A percentile compares a stretch with the other conserved stretches of the same genome.
Evolutionary conservation across 495 filamentous ascomycete genomes (phyloP).

Genomic region (Penicillium turbatum): DNA sequence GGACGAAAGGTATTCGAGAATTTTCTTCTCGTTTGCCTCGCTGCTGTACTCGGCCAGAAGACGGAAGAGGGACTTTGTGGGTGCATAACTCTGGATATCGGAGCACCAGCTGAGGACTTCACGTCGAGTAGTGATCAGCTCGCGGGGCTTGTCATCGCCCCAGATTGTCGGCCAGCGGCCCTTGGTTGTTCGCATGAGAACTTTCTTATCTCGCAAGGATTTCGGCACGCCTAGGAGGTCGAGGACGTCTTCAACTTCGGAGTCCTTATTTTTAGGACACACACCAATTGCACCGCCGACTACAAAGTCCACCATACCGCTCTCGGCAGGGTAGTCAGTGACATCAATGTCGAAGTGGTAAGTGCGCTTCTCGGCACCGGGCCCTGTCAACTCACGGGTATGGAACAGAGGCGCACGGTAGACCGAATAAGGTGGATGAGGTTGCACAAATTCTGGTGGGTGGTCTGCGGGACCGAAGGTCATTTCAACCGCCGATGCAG

Average conservation of each 20-base stretch:
- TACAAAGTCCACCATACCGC: constrained; percentile 82
- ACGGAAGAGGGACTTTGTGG: constrained; percentile 82
- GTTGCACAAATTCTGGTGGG: constrained; percentile 86
- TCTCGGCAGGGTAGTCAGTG: constrained; percentile 86
- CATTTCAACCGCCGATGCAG: constrained; percentile 33
- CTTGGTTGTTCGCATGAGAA: constrained; percentile 67
- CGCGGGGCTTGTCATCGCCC: constrained; percentile 83
- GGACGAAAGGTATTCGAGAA: constrained; percentile 77
- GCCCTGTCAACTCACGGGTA: constrained; percentile 78
- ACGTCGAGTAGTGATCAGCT: constrained; percentile 79
- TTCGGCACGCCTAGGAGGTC: constrained; percentile 72
- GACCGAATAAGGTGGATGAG: constrained; percentile 90
- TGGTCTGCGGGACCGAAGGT: constrained; percentile 45
- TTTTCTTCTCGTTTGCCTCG: constrained; percentile 77
- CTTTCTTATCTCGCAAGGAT: constrained; percentile 73
- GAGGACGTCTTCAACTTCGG: constrained; percentile 77
- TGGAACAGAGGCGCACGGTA: constrained; percentile 78
- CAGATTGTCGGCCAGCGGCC: constrained; percentile 98
- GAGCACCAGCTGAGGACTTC: constrained; percentile 93
- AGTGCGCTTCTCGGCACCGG: constrained; percentile 93
- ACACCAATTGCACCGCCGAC: constrained; percentile 95
- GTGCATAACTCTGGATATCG: constrained; percentile 87
- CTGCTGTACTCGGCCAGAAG: constrained; percentile 79
- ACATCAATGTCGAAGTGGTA: constrained; percentile 97
- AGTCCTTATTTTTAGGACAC: constrained; percentile 75